Evolutionary conservation across 148 eudicot genomes (phyloP).

Genomic region (Hydrangea macrophylla): DNA sequence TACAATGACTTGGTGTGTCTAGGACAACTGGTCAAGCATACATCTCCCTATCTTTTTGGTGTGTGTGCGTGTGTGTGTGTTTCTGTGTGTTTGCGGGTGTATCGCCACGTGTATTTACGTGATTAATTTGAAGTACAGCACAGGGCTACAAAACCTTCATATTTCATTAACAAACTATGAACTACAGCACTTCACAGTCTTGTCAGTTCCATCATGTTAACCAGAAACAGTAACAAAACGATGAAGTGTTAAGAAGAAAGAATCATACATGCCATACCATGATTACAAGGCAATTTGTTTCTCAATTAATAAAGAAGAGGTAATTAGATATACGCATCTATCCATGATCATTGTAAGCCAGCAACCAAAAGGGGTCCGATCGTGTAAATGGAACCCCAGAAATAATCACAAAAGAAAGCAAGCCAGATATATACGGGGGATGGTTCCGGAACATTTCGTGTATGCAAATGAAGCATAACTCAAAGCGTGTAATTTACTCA

Average conservation of each 20-base stretch:
- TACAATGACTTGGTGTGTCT: neutral
- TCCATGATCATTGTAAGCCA: conserved; percentile 29
- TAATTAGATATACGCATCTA: conserved; percentile 24
- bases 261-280: conserved; percentile 16
- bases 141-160: neutral
- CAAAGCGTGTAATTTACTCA: conserved; percentile 35
- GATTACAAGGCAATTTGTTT: conserved; percentile 16
- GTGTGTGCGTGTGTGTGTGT: no score
- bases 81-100: neutral
- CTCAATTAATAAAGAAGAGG: conserved; percentile 24
- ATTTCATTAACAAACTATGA: neutral
- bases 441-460: conserved; percentile 21
- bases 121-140: neutral
- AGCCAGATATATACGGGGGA: conserved; percentile 39
- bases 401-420: conserved; percentile 32
- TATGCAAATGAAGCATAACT: conserved; percentile 19
- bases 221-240: conserved; percentile 7
- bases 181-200: conserved; percentile 8
- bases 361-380: conserved; percentile 25
- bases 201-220: neutral
- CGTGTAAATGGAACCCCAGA: conserved; percentile 25
- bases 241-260: conserved; percentile 16
- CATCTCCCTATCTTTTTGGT: no score
- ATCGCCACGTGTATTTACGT: neutral
- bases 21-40: neutral